Evolutionary conservation across 179 eudicot species (phyloP).

Genomic region (Silene coronaria): DNA sequence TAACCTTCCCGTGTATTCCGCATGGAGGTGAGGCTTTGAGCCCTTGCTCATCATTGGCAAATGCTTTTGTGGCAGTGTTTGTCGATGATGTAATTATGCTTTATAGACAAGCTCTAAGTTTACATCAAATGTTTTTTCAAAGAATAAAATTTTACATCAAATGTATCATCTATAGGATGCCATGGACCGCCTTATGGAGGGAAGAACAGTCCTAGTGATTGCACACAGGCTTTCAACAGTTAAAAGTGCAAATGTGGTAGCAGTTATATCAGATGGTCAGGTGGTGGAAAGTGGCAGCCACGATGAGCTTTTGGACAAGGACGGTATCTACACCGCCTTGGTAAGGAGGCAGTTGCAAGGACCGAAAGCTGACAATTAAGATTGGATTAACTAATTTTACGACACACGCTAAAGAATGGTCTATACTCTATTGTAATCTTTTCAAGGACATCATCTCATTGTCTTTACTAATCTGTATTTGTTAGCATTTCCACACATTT

Average conservation of each 20-base stretch:
- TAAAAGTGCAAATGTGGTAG: constrained; percentile 73
- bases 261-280: constrained; percentile 84
- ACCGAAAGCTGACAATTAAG: constrained; percentile 36
- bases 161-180: constrained; percentile 60
- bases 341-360: constrained; percentile 82
- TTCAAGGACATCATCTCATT: not conserved
- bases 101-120: not conserved
- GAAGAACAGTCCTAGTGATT: constrained; percentile 84
- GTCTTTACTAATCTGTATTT: constrained; percentile 1
- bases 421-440: not conserved
- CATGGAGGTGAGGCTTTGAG: too few relatives aligned
- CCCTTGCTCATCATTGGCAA: too few relatives aligned
- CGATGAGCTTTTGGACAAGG: constrained; percentile 59
- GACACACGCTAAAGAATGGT: not conserved
- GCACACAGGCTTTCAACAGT: constrained; percentile 95
- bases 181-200: constrained; percentile 85
- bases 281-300: constrained; percentile 80
- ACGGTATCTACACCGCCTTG: constrained; percentile 70
- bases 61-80: too few relatives aligned
- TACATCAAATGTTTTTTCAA: too few relatives aligned
- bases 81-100: not conserved
- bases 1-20: too few relatives aligned
- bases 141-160: not conserved
- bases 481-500: not conserved
- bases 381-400: not conserved